Evolutionary conservation across 2,329 filamentous ascomycete species (phyloP).

Genomic region (Curvularia sp.): DNA sequence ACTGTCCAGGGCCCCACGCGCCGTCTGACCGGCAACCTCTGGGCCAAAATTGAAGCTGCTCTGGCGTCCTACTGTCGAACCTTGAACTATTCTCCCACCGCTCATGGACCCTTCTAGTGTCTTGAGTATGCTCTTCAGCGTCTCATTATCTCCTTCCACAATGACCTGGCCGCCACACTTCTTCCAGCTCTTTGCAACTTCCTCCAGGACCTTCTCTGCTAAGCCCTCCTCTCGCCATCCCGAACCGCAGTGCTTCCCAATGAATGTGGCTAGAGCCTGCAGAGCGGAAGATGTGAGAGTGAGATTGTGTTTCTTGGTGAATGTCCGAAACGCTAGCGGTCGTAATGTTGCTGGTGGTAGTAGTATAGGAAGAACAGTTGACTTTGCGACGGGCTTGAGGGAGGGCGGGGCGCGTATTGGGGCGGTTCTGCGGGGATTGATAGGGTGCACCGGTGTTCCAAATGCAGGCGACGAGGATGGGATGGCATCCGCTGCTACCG

Average conservation of each 20-base stretch:
- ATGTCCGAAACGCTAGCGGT: constrained; percentile 90
- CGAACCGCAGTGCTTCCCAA: constrained; percentile 91
- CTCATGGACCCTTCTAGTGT: constrained; percentile 86
- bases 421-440: constrained; percentile 62
- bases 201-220: constrained; percentile 90
- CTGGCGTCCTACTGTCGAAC: constrained; percentile 66
- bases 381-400: constrained; percentile 60
- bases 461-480: constrained; percentile 92
- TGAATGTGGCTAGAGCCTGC: constrained; percentile 83
- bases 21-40: constrained; percentile 33
- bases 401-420: constrained; percentile 55
- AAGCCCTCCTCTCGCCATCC: constrained; percentile 96
- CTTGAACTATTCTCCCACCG: constrained; percentile 73
- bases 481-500: constrained; percentile 63
- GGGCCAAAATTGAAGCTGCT: constrained; percentile 69
- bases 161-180: constrained; percentile 87
- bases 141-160: constrained; percentile 77
- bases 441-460: constrained; percentile 82
- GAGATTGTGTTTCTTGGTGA: constrained; percentile 96
- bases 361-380: constrained; percentile 82
- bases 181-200: constrained; percentile 92
- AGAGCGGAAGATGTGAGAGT: constrained; percentile 89
- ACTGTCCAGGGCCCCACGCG: constrained; percentile 59
- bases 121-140: constrained; percentile 81
- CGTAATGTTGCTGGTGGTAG: constrained; percentile 86